Evolutionary conservation across 2,329 filamentous ascomycete species (phyloP).

Genomic region (Scorias spongiosa): DNA sequence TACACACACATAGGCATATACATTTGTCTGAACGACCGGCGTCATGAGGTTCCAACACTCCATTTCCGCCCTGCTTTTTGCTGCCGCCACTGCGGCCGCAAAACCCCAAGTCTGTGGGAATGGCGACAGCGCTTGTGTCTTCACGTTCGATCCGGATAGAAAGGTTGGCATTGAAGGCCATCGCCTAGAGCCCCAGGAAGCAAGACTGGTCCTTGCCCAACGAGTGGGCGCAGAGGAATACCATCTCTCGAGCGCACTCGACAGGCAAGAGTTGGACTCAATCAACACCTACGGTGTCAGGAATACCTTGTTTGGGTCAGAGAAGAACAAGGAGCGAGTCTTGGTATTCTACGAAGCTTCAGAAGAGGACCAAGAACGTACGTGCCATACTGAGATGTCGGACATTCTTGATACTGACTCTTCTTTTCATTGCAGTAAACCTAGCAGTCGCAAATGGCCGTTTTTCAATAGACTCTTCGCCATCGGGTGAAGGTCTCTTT

Average conservation of each 20-base stretch:
- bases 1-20: neutral
- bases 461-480: neutral
- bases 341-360: constrained; percentile 14
- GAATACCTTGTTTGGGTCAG: constrained; percentile 26
- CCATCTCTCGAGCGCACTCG: constrained; percentile 27
- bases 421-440: neutral
- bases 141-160: neutral
- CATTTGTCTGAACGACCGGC: neutral
- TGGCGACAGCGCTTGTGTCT: neutral
- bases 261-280: constrained; percentile 26
- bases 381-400: neutral
- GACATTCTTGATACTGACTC: neutral
- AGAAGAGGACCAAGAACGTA: constrained; percentile 9
- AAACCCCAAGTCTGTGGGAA: neutral
- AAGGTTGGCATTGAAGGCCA: neutral
- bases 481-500: constrained; percentile 1
- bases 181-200: constrained; percentile 16
- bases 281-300: constrained; percentile 32
- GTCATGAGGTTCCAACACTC: neutral
- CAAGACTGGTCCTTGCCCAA: constrained; percentile 36
- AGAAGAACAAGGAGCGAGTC: constrained; percentile 5
- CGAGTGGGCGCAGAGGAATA: constrained; percentile 35
- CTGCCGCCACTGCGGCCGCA: neutral
- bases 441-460: neutral
- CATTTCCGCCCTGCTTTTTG: neutral